Conservation (phyloP, 2,329 filamentous ascomycete species). For the Albifimbria verrucaria region DNA sequence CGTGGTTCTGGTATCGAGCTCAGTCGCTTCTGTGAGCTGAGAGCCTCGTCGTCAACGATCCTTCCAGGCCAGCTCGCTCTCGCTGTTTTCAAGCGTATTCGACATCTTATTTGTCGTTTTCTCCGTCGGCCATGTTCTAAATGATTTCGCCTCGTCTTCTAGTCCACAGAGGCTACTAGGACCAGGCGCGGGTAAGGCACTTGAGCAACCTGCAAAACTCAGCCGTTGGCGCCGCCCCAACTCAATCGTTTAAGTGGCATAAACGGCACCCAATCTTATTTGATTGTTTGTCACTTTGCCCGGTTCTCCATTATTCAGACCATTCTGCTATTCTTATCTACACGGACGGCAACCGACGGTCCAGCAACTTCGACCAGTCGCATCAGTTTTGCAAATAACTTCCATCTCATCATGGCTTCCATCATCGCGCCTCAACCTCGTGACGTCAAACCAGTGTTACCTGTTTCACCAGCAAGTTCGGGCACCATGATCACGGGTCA, state of each 20-base stretch:
- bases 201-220: background rate
- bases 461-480: constrained; percentile 35
- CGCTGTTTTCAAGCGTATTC: too few relatives aligned
- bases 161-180: background rate
- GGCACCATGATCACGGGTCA: constrained; percentile 40
- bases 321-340: background rate
- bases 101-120: too few relatives aligned
- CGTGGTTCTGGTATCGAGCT: too few relatives aligned
- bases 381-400: background rate
- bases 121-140: background rate
- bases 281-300: background rate
- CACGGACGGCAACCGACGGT: background rate
- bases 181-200: background rate
- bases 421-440: constrained; percentile 18
- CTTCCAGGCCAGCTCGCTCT: too few relatives aligned
- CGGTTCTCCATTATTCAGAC: constrained; percentile 3
- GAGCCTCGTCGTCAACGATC: too few relatives aligned
- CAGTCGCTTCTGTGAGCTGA: too few relatives aligned
- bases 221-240: background rate
- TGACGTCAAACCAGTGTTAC: constrained; percentile 30
- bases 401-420: constrained; percentile 24
- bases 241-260: background rate
- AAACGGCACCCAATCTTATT: background rate
- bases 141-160: background rate
- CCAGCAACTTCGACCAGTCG: background rate